A percentile compares a stretch with the other conserved stretches of the same genome.
Conservation (phyloP, 1,284 basidiomycete species). For the Malassezia equina region DNA sequence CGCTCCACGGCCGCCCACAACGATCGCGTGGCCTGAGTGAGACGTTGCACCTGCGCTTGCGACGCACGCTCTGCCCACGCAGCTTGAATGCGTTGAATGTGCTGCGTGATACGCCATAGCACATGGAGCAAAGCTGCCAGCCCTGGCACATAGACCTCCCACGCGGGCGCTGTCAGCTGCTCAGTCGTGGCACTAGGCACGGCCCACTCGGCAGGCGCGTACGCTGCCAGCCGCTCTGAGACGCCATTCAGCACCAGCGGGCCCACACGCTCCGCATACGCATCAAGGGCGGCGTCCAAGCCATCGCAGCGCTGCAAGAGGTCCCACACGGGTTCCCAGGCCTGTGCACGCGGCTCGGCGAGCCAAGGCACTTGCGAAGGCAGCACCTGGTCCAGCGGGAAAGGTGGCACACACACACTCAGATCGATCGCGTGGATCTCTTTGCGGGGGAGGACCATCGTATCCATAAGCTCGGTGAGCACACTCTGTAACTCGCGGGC, state of each 20-base stretch:
- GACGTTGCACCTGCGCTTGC: background rate
- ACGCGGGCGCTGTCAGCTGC: background rate
- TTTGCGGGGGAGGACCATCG: slow-evolving; percentile 31
- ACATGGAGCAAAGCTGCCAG: slow-evolving; percentile 3
- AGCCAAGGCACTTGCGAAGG: background rate
- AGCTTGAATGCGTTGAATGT: background rate
- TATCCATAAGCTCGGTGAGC: slow-evolving; percentile 60
- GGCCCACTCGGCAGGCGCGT: background rate
- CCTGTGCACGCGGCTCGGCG: background rate
- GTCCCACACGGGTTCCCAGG: background rate
- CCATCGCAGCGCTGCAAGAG: slow-evolving; percentile 1
- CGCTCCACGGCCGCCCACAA: slow-evolving; percentile 5
- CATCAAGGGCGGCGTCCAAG: background rate
- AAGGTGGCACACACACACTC: background rate
- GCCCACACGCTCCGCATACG: background rate
- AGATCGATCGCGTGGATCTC: background rate
- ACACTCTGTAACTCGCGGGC: slow-evolving; percentile 50
- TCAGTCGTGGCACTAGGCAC: background rate
- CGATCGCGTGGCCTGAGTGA: background rate
- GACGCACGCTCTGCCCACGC: background rate
- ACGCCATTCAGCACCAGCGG: background rate
- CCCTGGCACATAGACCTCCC: slow-evolving; percentile 1
- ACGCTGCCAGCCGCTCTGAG: background rate
- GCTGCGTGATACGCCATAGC: slow-evolving; percentile 2
- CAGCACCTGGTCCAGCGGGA: background rate